Percentiles rank a stretch among this genome's conserved stretches.
These are phyloP conservation scores for Melastoma malabathricum DNA, from an alignment of 345 rosid species.

Conservation along the genomic window DNA sequence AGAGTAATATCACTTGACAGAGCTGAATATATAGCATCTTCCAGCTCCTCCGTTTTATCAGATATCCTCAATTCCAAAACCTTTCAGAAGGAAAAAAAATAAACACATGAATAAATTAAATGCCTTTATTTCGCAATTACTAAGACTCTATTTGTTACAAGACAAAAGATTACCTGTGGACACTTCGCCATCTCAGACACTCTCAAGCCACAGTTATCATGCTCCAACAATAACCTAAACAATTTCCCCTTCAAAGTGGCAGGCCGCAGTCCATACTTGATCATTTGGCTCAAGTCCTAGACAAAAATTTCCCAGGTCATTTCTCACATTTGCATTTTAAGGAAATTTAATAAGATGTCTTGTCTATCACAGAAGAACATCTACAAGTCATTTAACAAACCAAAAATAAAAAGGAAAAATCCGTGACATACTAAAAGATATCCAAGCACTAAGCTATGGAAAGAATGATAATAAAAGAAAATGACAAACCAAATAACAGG, in stretches of 20 bases:
- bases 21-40: slow-evolving; percentile 55
- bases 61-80: slow-evolving; percentile 52
- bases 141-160: not conserved
- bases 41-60: slow-evolving; percentile 45
- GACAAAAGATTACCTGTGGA: slow-evolving; percentile 30
- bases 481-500: too few relatives aligned
- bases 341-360: too few relatives aligned
- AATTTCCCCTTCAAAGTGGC: slow-evolving; percentile 80
- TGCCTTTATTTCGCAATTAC: not conserved
- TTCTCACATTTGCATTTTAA: too few relatives aligned
- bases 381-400: too few relatives aligned
- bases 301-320: not conserved
- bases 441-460: too few relatives aligned
- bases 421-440: too few relatives aligned
- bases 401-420: too few relatives aligned
- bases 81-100: slow-evolving; percentile 46
- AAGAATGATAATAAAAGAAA: too few relatives aligned
- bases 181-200: slow-evolving; percentile 59
- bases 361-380: too few relatives aligned
- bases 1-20: slow-evolving; percentile 89
- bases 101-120: not conserved
- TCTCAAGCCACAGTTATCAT: slow-evolving; percentile 62
- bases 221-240: slow-evolving; percentile 45
- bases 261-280: slow-evolving; percentile 48
- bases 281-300: slow-evolving; percentile 75